Evolutionary conservation across 2,329 filamentous ascomycete species (phyloP).

Genomic region (Seiridium cupressi): DNA sequence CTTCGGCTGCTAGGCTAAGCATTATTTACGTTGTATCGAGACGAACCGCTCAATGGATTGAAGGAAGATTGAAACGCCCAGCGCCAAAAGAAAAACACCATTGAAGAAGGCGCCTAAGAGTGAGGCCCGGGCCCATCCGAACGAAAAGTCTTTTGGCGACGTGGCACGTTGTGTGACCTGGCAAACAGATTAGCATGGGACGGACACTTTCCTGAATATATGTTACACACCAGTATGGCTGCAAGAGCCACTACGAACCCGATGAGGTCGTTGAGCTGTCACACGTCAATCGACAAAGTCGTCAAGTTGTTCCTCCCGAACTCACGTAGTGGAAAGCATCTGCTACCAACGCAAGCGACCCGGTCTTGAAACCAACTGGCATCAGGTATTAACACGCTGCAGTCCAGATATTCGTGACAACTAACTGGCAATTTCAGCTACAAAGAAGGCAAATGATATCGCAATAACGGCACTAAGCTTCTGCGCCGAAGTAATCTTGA

Average conservation of each 20-base stretch:
- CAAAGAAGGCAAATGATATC: constrained; percentile 50
- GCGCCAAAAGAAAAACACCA: constrained; percentile 68
- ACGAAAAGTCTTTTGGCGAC: constrained; percentile 60
- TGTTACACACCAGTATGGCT: constrained; percentile 55
- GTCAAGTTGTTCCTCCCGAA: background rate
- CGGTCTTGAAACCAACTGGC: constrained; percentile 46
- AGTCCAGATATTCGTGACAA: background rate
- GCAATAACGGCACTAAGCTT: constrained; percentile 45
- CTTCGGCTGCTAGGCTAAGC: no score
- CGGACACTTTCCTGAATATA: background rate
- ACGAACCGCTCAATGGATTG: constrained; percentile 73
- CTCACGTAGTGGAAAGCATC: constrained; percentile 78
- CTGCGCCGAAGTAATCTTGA: constrained; percentile 38
- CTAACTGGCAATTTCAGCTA: constrained; percentile 49
- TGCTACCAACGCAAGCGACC: constrained; percentile 69
- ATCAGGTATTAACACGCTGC: background rate
- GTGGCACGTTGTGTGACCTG: constrained; percentile 57
- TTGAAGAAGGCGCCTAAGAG: constrained; percentile 79
- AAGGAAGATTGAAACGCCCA: constrained; percentile 70
- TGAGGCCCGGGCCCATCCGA: constrained; percentile 76
- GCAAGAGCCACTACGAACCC: constrained; percentile 66
- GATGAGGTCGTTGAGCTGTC: constrained; percentile 63
- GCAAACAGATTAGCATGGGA: background rate
- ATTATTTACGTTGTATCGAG: constrained; percentile 46
- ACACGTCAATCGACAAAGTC: no score